Evolutionary conservation across 805 yeast genomes (phyloP).

Genomic region (Ogataea naganishii): DNA sequence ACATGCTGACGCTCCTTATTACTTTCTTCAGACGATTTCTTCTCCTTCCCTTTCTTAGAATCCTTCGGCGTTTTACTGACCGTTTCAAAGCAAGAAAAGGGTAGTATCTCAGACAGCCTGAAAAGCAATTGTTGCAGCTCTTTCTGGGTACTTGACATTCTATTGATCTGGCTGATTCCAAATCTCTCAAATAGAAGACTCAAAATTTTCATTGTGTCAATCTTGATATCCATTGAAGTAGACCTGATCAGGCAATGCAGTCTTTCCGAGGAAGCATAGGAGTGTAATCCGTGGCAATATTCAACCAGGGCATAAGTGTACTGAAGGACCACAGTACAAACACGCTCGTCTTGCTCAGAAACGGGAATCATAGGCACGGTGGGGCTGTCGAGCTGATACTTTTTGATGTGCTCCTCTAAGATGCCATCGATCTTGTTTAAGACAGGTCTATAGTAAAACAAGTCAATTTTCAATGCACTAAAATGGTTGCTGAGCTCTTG

Average conservation of each 20-base stretch:
- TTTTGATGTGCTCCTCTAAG: conserved; percentile 42
- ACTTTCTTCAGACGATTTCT: no score
- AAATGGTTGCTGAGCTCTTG: conserved; percentile 15
- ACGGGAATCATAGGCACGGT: no score
- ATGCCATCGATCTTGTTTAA: conserved; percentile 69
- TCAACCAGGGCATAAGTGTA: conserved; percentile 60
- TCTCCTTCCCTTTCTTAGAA: no score
- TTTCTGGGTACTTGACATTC: no score
- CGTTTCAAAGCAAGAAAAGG: no score
- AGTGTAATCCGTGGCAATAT: conserved; percentile 56
- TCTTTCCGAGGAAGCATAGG: conserved; percentile 60
- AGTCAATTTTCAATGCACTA: conserved; percentile 32
- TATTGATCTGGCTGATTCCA: conserved; percentile 33
- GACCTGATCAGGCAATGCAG: conserved; percentile 50
- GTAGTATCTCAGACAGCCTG: background rate
- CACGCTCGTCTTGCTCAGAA: no score
- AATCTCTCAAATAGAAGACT: conserved; percentile 57
- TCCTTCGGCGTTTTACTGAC: no score
- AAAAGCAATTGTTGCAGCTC: background rate
- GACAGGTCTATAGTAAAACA: conserved; percentile 70
- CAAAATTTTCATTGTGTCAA: conserved; percentile 42
- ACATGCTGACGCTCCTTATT: no score
- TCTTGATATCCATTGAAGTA: conserved; percentile 49
- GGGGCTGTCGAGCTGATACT: conserved; percentile 45
- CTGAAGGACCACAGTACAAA: no score